phyloP scores from a whole-genome alignment of 805 yeast genomes.

The Phaffomyces opuntiae region DNA sequence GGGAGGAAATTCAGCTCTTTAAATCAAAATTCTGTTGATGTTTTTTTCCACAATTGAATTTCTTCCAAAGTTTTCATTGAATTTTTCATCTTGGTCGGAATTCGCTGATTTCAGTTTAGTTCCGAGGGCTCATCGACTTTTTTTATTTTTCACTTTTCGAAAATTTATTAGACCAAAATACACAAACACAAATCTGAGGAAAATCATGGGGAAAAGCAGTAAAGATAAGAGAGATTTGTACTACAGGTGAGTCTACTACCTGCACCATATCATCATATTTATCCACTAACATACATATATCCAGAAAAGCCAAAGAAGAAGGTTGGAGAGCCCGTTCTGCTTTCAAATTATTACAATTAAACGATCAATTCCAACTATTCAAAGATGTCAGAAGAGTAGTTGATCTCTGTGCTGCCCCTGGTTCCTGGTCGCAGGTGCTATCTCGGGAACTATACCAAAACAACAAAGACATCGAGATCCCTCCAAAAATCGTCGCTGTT shows the following conservation, averaged over 20 bases:
- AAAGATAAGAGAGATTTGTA: slow-evolving; percentile 92
- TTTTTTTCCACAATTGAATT: too few relatives aligned
- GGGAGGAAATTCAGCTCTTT: not conserved
- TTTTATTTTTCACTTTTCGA: not conserved
- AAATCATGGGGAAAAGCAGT: slow-evolving; percentile 85
- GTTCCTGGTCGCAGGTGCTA: slow-evolving; percentile 96
- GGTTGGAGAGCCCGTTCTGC: slow-evolving; percentile 98
- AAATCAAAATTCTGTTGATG: too few relatives aligned
- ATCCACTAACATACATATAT: slow-evolving; percentile 8
- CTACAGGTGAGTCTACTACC: slow-evolving; percentile 34
- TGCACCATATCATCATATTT: not conserved
- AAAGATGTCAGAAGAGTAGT: slow-evolving; percentile 75
- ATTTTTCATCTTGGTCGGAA: not conserved
- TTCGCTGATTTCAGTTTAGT: not conserved
- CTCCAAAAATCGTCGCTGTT: slow-evolving; percentile 82
- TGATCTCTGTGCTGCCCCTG: slow-evolving; percentile 97
- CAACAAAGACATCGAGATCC: slow-evolving; percentile 25
- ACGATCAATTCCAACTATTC: slow-evolving; percentile 81
- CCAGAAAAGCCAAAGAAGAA: slow-evolving; percentile 89
- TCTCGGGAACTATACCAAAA: slow-evolving; percentile 56
- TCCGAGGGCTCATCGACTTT: not conserved
- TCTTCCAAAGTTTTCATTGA: too few relatives aligned
- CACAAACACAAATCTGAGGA: too few relatives aligned
- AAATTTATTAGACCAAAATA: not conserved
- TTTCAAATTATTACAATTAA: slow-evolving; percentile 81